Base-by-base conservation (phyloP, 352 stramenopile species). In the Globisporangium abappressorium region DNA sequence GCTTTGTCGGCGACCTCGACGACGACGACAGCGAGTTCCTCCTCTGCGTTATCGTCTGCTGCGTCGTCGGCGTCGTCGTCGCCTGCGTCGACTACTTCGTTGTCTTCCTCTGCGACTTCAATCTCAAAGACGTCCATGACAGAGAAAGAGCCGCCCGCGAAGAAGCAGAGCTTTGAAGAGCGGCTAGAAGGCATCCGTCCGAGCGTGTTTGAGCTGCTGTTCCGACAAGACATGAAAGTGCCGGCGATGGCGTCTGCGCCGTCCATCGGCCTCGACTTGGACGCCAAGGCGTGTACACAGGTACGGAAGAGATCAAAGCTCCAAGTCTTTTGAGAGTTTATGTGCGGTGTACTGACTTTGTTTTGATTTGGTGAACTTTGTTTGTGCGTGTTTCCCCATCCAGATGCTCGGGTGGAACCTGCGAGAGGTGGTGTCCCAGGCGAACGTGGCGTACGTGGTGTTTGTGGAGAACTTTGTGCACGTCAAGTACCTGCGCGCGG, bases 381-480 rank as follows among this genome's bases (percentile, higher is more conserved):
- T 43, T 38, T 59, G 20, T 58, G 51, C n/a, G 33, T 70, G n/a
- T 43, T 43, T 43, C 12, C 11, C 12, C 36, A 20, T 46, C 12
- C 28, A 88, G 80, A 61, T 86, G 62, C 74, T 88, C 53, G 78
- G 78, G 7, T 88, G 80, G 80, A 86, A 88, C 72, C 60, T 88
- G 34, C 76, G 74, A 49, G 80, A 88, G 64, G 61, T 82, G 9
- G 80, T 89, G 47, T 72, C 76, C 49, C 80, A 85, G 66, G 77
- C 67, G 47, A 78, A 70, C 46, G 73, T 55, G 63, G 78, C 70
- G 59, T 87, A 82, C 69, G 74, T 72, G 46, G 80, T 89, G 55
- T 79, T 68, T 53, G 77, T 87, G 34, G 70, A 73, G 47, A 77
- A 73, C 55, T 63, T 63, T 38, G 70, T 89, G 67, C 78, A 77